These are phyloP conservation scores for Trichosanthes truncata DNA, from an alignment of 306 rosid genomes.

Conservation along the genomic window DNA sequence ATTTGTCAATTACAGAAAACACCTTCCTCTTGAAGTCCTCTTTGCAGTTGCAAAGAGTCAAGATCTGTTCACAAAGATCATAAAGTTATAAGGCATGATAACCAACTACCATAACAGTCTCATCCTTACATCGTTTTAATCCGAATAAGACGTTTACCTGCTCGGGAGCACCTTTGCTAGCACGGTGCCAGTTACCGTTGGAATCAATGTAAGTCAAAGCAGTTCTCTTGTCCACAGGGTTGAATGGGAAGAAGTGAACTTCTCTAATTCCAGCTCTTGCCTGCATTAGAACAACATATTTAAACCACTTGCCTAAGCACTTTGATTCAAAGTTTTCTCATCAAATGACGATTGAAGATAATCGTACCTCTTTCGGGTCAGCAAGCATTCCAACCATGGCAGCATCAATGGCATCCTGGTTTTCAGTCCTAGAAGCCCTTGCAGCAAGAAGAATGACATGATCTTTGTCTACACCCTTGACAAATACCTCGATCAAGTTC, in stretches of 20 bases:
- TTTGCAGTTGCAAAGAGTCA: slow-evolving; percentile 66
- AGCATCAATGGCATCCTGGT: slow-evolving; percentile 96
- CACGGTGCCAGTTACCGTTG: slow-evolving; percentile 80
- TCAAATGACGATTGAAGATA: neutral
- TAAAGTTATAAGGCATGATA: slow-evolving; percentile 2
- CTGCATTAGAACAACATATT: slow-evolving; percentile 23
- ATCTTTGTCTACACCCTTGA: slow-evolving; percentile 73
- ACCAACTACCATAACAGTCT: neutral
- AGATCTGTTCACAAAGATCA: slow-evolving; percentile 38
- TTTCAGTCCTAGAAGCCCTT: slow-evolving; percentile 86
- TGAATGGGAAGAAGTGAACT: slow-evolving; percentile 87
- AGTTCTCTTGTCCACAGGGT: slow-evolving; percentile 97
- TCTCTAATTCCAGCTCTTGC: slow-evolving; percentile 88
- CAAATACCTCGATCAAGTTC: slow-evolving; percentile 77
- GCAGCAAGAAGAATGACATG: slow-evolving; percentile 83
- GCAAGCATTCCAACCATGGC: slow-evolving; percentile 99
- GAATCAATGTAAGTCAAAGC: slow-evolving; percentile 89
- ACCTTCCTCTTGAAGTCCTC: slow-evolving; percentile 75
- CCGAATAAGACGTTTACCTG: slow-evolving; percentile 38
- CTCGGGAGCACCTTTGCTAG: slow-evolving; percentile 99
- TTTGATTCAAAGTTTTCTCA: neutral
- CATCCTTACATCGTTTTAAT: neutral
- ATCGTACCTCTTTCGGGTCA: slow-evolving; percentile 84
- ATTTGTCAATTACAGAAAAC: slow-evolving; percentile 66
- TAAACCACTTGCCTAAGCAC: neutral